These are phyloP conservation scores for Diaporthe destruens DNA, from an alignment of 2,329 filamentous ascomycete genomes.

Conservation along the genomic window DNA sequence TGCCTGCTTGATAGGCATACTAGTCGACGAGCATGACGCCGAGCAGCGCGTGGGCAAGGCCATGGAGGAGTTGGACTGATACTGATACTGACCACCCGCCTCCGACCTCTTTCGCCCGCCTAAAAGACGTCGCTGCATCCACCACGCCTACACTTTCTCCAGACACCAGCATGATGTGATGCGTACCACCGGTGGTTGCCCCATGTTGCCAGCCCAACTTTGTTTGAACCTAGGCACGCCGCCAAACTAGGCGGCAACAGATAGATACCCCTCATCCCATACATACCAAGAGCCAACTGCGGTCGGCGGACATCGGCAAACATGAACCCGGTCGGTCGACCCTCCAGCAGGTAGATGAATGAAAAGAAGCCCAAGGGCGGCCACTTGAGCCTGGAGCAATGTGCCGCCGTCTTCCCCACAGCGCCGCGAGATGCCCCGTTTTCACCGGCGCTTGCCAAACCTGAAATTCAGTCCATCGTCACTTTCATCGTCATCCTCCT, in stretches of 20 bases:
- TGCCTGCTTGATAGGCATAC: conserved; percentile 72
- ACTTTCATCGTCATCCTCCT: conserved; percentile 59
- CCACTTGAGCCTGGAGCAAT: not conserved
- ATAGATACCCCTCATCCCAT: conserved; percentile 9
- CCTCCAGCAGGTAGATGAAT: too few relatives aligned
- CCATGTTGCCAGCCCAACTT: not conserved
- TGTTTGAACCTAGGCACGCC: not conserved
- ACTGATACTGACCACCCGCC: too few relatives aligned
- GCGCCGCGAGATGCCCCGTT: not conserved
- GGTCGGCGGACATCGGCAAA: too few relatives aligned
- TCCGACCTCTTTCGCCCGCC: not conserved
- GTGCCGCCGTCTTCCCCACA: not conserved
- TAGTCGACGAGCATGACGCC: conserved; percentile 69
- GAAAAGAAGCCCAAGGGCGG: not conserved
- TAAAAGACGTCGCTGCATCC: not conserved
- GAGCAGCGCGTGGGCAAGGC: conserved; percentile 51
- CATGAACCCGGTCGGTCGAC: not conserved
- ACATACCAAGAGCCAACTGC: not conserved
- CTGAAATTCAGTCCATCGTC: conserved; percentile 70
- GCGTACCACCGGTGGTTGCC: not conserved
- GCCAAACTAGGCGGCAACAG: conserved; percentile 8
- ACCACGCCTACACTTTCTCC: too few relatives aligned
- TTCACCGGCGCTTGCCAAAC: conserved; percentile 63
- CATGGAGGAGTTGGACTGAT: conserved; percentile 73
- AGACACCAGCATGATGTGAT: not conserved